Evolutionary conservation across 495 filamentous ascomycete genomes (phyloP), one percentile per base, ranked within the genome.

Genomic region (Xylaria longipes): DNA sequence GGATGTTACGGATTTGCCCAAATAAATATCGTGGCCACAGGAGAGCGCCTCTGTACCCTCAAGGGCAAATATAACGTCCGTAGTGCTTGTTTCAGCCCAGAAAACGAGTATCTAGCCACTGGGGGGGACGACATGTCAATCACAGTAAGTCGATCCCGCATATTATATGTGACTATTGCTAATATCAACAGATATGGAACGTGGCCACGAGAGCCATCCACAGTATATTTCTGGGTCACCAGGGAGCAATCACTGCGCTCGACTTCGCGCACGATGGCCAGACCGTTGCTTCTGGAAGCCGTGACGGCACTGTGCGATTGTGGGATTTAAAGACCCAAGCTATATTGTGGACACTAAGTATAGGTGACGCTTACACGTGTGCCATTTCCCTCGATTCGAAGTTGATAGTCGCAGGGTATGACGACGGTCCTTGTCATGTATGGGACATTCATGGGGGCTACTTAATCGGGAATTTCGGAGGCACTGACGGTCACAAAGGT

Each of bases 171-270:
- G 2, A 17, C 57, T 25, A 22, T 5, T 57, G 29, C 35, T 71
- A 8, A 71, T 43, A 31, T 20, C 9, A 0, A 27, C 45, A 71
- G 69, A 27, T 71, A 17, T 71, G 60, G 60, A 60, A 65, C 17
- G 4, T 65, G 29, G 1, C 31, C 2, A 41, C 12, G 7, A n/a
- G 15, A 57, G 17, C 14, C 0, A 15, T 31, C 2, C 4, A 0
- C 20, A 41, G 2, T 14, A 17, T 0, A 3, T 17, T 62, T 29
- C 1, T 1, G 2, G 29, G 6, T 7, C 3, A 27, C 0, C 22
- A 6, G 2, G 3, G 9, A 0, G 1, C 0, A 15, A 2, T 57
- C 5, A 15, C 0, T 1, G 57, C 61, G 7, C 29, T 65, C 17
- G 2, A 37, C 6, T 71, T 65, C n/a, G 17, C 22, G 7, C 8